These are phyloP conservation scores for Ophiocordyceps polyrhachis-furcata DNA, from an alignment of 2,329 filamentous ascomycete genomes.

Conservation along the genomic window DNA sequence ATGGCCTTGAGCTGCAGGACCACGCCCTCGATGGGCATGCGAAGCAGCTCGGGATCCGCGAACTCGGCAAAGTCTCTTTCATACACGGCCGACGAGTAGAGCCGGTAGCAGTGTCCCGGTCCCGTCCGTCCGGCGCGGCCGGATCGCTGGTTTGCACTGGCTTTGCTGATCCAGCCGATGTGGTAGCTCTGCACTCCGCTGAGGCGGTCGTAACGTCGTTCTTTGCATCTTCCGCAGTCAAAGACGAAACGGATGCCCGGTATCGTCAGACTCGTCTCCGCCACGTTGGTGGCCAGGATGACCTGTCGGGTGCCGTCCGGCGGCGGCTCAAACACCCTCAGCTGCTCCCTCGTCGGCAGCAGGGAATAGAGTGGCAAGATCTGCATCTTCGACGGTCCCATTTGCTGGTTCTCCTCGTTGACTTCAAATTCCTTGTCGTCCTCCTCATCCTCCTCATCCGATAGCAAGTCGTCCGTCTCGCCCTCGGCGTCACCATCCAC, in stretches of 20 bases:
- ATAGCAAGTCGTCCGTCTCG: conserved; percentile 39
- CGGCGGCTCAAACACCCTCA: conserved; percentile 71
- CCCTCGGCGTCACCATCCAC: conserved; percentile 41
- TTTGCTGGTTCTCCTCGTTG: conserved; percentile 32
- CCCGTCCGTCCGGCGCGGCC: conserved; percentile 92
- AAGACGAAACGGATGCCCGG: conserved; percentile 92
- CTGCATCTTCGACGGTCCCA: conserved; percentile 57
- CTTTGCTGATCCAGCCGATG: conserved; percentile 93
- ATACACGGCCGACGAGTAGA: conserved; percentile 90
- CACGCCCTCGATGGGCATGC: conserved; percentile 82
- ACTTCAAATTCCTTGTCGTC: conserved; percentile 48
- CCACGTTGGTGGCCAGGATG: conserved; percentile 87
- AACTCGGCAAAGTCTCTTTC: conserved; percentile 79
- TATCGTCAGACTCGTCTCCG: conserved; percentile 92
- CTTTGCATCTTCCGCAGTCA: conserved; percentile 81
- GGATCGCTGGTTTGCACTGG: conserved; percentile 76
- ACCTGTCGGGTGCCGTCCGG: conserved; percentile 72
- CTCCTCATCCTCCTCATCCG: conserved; percentile 36
- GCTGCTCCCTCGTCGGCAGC: conserved; percentile 74
- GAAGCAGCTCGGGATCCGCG: conserved; percentile 69
- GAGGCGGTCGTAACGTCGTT: conserved; percentile 69
- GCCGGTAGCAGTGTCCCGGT: conserved; percentile 82
- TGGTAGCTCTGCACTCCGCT: conserved; percentile 94
- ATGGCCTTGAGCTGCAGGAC: conserved; percentile 91
- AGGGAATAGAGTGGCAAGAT: conserved; percentile 89